Conservation (phyloP, 2,329 filamentous ascomycete species). For the Epichloe festucae region DNA sequence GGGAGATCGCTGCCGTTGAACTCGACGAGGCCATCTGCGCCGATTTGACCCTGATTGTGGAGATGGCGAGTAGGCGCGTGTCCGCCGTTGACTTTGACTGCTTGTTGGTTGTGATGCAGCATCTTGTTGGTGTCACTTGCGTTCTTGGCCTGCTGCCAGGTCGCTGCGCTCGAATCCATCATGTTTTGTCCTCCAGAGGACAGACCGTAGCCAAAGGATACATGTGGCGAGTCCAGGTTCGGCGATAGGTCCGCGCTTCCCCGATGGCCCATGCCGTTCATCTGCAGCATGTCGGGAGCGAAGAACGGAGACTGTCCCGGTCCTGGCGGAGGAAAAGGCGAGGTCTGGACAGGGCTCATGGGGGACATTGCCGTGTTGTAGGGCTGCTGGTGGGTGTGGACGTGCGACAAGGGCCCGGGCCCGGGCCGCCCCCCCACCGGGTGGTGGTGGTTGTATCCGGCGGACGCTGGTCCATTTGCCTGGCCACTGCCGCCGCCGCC, state of each 20-base stretch:
- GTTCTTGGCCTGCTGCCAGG: constrained; percentile 6
- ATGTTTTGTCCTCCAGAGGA: not conserved
- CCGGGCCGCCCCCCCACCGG: too few relatives aligned
- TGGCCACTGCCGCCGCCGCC: constrained; percentile 25
- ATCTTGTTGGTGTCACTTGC: not conserved
- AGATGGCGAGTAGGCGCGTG: constrained; percentile 16
- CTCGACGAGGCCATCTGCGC: constrained; percentile 11
- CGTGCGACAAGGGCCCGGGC: constrained; percentile 25
- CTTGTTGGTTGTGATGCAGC: constrained; percentile 13
- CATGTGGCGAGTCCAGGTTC: constrained; percentile 61
- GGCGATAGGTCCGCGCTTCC: constrained; percentile 40
- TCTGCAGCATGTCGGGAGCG: constrained; percentile 38
- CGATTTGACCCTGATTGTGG: constrained; percentile 9
- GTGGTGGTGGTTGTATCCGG: constrained; percentile 21
- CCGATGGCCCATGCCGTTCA: constrained; percentile 34
- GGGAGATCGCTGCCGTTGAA: constrained; percentile 31
- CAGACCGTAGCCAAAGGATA: constrained; percentile 46
- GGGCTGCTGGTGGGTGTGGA: constrained; percentile 25
- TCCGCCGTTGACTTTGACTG: constrained; percentile 15
- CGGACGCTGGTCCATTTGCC: constrained; percentile 21
- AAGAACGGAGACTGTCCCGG: constrained; percentile 29
- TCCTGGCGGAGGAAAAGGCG: constrained; percentile 23
- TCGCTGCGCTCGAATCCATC: constrained; percentile 27
- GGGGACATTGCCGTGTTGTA: constrained; percentile 38
- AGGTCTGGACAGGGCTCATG: constrained; percentile 35